phyloP scores from a whole-genome alignment of 441 rosid genomes.

The Hura crepitans region DNA sequence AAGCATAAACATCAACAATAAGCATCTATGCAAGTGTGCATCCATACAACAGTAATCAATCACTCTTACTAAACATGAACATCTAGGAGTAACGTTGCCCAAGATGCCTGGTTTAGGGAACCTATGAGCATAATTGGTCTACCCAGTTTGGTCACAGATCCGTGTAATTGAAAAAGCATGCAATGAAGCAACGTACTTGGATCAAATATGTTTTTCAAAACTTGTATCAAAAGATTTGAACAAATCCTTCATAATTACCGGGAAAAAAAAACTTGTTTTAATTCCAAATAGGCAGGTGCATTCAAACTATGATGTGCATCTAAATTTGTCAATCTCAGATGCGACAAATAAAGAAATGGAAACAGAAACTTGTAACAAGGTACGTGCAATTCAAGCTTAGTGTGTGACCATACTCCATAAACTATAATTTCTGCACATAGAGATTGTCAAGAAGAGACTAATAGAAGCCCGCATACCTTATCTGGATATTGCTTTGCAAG shows the following conservation, averaged over 20 bases:
- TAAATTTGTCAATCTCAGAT: background rate
- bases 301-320: background rate
- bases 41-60: background rate
- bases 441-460: background rate
- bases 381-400: background rate
- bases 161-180: background rate
- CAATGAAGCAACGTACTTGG: background rate
- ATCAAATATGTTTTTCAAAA: background rate
- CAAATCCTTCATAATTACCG: background rate
- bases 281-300: too few relatives aligned
- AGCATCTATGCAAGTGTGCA: background rate
- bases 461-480: constrained; percentile 45
- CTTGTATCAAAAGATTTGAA: background rate
- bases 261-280: too few relatives aligned
- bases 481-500: constrained; percentile 75
- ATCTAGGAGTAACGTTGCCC: background rate
- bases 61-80: background rate
- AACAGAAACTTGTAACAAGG: background rate
- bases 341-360: background rate
- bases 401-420: constrained; percentile 4
- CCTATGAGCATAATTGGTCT: too few relatives aligned
- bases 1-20: background rate
- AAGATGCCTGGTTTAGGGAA: too few relatives aligned
- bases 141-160: background rate
- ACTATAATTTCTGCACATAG: constrained; percentile 1